A percentile compares a stretch with the other conserved stretches of the same genome.
Evolutionary conservation across 768 basidiomycete species (phyloP).

Genomic region (Pulveroboletus ravenelii): DNA sequence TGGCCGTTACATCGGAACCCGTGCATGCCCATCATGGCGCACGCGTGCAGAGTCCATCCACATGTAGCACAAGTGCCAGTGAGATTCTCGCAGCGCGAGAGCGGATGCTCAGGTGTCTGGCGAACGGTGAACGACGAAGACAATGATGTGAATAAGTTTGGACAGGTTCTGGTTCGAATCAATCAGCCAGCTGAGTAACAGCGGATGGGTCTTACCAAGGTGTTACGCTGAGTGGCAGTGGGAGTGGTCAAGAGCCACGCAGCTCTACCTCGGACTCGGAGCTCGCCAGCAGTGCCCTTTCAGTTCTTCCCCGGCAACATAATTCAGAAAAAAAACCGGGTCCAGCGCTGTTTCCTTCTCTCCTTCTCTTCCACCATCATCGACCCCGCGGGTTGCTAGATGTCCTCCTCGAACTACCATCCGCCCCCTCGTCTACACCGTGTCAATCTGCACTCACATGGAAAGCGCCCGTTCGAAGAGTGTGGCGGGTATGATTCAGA

Average conservation of each 20-base stretch:
- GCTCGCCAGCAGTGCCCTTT: background rate
- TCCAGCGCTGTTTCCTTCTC: background rate
- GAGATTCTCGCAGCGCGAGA: background rate
- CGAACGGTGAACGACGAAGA: background rate
- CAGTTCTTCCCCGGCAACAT: background rate
- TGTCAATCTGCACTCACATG: constrained; percentile 24
- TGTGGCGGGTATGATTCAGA: constrained; percentile 33
- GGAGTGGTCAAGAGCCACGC: constrained; percentile 8
- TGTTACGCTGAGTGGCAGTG: constrained; percentile 1
- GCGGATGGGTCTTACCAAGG: constrained; percentile 1
- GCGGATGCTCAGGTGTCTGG: background rate
- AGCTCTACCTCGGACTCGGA: constrained; percentile 1
- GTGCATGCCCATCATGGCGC: constrained; percentile 2
- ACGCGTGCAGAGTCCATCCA: constrained; percentile 1
- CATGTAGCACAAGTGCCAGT: constrained; percentile 8
- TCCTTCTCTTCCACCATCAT: constrained; percentile 17
- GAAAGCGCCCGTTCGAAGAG: constrained; percentile 32
- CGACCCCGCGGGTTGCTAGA: constrained; percentile 11
- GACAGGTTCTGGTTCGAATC: background rate
- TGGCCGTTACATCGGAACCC: background rate
- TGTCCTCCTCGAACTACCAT: constrained; percentile 24
- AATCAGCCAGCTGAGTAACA: background rate
- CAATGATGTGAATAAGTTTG: background rate
- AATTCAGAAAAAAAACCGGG: constrained; percentile 3
- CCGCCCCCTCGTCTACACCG: constrained; percentile 22